Base-by-base conservation (phyloP, 192 early-diverging fungal species). In the Linnemannia zychae region DNA sequence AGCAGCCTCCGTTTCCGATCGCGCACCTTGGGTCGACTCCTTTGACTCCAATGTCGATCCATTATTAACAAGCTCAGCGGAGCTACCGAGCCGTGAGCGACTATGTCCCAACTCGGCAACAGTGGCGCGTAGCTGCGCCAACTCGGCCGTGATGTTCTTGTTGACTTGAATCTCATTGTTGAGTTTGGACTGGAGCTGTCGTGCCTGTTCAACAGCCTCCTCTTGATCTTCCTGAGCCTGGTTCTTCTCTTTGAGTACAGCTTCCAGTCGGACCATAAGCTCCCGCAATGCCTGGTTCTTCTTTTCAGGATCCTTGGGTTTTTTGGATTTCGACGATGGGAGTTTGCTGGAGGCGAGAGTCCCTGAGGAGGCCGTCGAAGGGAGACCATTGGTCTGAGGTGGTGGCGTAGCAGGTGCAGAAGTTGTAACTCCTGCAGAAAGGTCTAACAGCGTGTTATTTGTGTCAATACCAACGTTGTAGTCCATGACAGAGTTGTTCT, bases 171-270 rank as follows among this genome's bases (percentile, higher is more conserved):
- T 31, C 22, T 84, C 76, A 16, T 78, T 70, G n/a, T 66, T 67
- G 12, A 84, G 49, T 49, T 37, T 12, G 15, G 2, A 60, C 28
- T 65, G 60, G 6, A 74, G 48, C 13, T 44, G 46, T 9, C 69
- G 33, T 31, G 47, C 17, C 40, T 76, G 28, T 38, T 81, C 80
- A 4, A 75, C 24, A 50, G 74, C 50, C 13, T 81, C 80, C 33
- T 81, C 80, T 37, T 76, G 80, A 15, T 81, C 80, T 34, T 81
- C 80, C 18, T 47, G 67, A 0, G 80, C 80, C 57, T 81, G 71
- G 49, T 81, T 81, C 68, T 81, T 81, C n/a, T 81, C 80, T 46
- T 66, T 57, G 22, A 81, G 74, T 20, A 81, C 80, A 24, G 47
- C 12, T 40, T 81, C 80, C 16, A 81, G 53, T 3, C 80, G 80